Percentiles rank a stretch among this genome's conserved stretches.
These are phyloP conservation scores for Pythium rhizo-oryzae DNA, from an alignment of 352 stramenopile species.

Conservation along the genomic window DNA sequence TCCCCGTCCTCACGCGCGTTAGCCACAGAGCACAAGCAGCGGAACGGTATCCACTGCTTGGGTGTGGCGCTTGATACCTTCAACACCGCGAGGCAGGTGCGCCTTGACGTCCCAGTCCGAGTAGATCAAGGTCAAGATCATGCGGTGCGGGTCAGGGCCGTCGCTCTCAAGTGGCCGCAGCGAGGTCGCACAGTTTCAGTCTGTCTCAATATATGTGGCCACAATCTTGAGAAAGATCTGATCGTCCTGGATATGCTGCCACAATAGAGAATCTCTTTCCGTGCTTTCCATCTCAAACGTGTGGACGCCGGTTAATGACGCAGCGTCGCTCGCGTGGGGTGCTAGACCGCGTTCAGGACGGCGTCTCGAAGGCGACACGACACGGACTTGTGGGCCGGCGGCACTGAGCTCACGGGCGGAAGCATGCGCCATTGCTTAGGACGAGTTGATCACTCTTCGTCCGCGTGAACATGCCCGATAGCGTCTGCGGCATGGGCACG, in stretches of 20 bases:
- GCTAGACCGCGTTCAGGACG: constrained; percentile 13
- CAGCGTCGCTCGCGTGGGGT: constrained; percentile 44
- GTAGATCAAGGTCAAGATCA: constrained; percentile 98
- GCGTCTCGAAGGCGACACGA: constrained; percentile 18
- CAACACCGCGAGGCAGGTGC: constrained; percentile 94
- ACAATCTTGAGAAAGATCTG: constrained; percentile 98
- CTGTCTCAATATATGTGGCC: constrained; percentile 97
- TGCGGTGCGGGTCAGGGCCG: constrained; percentile 93
- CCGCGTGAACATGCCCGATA: constrained; percentile 55
- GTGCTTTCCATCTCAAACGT: constrained; percentile 51
- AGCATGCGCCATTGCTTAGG: constrained; percentile 36
- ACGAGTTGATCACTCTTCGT: constrained; percentile 24
- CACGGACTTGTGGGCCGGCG: constrained; percentile 12
- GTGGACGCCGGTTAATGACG: constrained; percentile 51
- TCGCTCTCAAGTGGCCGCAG: constrained; percentile 92
- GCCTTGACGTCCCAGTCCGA: constrained; percentile 98
- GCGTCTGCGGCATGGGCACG: constrained; percentile 73
- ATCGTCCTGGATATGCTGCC: constrained; percentile 87
- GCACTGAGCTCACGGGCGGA: constrained; percentile 48
- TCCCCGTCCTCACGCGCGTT: too few relatives aligned
- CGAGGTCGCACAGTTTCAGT: constrained; percentile 99
- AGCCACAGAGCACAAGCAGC: constrained; percentile 80
- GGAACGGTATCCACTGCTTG: constrained; percentile 98
- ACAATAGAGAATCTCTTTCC: constrained; percentile 66
- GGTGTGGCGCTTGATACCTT: constrained; percentile 96